A percentile compares a stretch with the other conserved stretches of the same genome.
Conservation (phyloP, 306 rosid species). For the Prunus mume region DNA sequence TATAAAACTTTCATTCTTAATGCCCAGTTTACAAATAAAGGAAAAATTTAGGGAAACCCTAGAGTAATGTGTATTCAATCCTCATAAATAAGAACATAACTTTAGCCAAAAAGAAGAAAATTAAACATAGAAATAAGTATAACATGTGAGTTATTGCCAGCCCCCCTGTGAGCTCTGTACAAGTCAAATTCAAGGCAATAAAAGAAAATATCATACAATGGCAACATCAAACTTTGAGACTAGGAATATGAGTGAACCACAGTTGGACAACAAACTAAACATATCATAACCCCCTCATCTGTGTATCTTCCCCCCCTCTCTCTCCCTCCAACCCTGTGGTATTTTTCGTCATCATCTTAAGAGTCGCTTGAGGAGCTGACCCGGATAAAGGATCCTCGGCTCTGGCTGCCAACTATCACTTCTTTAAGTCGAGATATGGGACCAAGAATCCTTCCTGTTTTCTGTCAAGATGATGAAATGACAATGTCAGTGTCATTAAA, state of each 20-base stretch:
- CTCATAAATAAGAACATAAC: background rate
- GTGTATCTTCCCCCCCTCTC: background rate
- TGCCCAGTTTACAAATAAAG: background rate
- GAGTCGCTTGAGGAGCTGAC: conserved; percentile 52
- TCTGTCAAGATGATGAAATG: conserved; percentile 36
- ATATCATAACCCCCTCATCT: background rate
- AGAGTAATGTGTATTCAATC: background rate
- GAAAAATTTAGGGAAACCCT: background rate
- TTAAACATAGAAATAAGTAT: background rate
- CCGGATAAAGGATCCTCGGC: conserved; percentile 61
- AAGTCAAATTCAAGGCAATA: background rate
- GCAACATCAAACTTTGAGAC: background rate
- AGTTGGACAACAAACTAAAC: background rate
- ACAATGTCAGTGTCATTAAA: conserved; percentile 13
- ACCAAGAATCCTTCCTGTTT: conserved; percentile 54
- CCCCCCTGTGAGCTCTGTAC: conserved; percentile 5
- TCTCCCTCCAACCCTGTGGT: conserved; percentile 8
- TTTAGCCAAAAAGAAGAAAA: background rate
- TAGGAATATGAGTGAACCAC: background rate
- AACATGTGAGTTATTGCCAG: background rate
- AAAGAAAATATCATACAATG: background rate
- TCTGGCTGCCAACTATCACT: conserved; percentile 69
- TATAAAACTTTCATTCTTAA: background rate
- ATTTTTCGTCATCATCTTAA: conserved; percentile 70
- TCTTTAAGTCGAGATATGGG: conserved; percentile 83